These are phyloP conservation scores for Leccinum fallax DNA, from an alignment of 1,284 basidiomycete species.

Conservation along the genomic window DNA sequence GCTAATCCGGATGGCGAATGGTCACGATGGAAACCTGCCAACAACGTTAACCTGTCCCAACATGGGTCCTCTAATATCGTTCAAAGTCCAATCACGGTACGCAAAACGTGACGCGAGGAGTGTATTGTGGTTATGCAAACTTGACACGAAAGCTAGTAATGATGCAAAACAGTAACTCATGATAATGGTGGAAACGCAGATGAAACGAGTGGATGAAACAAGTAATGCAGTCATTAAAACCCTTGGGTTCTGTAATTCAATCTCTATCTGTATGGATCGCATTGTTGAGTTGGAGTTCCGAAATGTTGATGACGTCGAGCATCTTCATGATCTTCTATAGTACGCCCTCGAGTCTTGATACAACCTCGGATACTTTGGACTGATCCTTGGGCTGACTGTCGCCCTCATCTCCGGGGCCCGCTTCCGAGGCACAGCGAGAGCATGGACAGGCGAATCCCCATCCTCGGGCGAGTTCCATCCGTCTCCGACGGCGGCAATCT, in stretches of 20 bases:
- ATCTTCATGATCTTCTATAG: slow-evolving; percentile 11
- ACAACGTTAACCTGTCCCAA: not conserved
- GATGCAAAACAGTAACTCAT: not conserved
- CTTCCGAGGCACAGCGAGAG: slow-evolving; percentile 61
- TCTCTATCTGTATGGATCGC: not conserved
- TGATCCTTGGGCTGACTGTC: slow-evolving; percentile 51
- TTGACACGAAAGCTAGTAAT: slow-evolving; percentile 5
- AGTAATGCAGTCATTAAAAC: not conserved
- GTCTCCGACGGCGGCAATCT: slow-evolving; percentile 62
- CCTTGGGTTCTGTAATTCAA: not conserved
- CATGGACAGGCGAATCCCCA: slow-evolving; percentile 80
- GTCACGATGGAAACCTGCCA: slow-evolving; percentile 26
- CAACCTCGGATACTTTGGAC: slow-evolving; percentile 56
- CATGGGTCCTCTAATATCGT: not conserved
- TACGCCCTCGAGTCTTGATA: slow-evolving; percentile 42
- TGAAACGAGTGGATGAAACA: not conserved
- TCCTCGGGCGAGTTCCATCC: slow-evolving; percentile 73
- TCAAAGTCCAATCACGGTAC: not conserved
- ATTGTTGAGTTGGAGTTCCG: not conserved
- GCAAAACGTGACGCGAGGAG: slow-evolving; percentile 2
- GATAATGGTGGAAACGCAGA: not conserved
- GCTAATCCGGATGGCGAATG: not conserved
- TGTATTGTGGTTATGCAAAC: slow-evolving; percentile 2
- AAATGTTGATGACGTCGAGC: not conserved
- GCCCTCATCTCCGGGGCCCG: slow-evolving; percentile 39